A percentile compares a stretch with the other conserved stretches of the same genome.
Evolutionary conservation across 768 basidiomycete genomes (phyloP).

Genomic region (Rhizopogon roseolus): DNA sequence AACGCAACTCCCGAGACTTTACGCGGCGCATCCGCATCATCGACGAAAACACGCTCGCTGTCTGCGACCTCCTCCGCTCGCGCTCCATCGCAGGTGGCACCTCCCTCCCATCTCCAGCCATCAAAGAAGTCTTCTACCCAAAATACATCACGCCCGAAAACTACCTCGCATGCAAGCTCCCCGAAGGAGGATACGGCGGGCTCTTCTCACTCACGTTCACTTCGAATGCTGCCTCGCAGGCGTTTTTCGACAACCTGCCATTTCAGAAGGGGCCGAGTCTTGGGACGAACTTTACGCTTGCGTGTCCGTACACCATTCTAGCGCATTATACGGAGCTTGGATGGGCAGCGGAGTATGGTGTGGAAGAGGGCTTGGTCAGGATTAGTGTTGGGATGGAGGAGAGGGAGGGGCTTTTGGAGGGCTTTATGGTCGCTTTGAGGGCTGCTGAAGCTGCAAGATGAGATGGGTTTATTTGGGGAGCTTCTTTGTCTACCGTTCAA

Average conservation of each 20-base stretch:
- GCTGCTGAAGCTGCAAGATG: slow-evolving; percentile 56
- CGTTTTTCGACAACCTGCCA: slow-evolving; percentile 80
- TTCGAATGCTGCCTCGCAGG: slow-evolving; percentile 55
- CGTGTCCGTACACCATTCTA: slow-evolving; percentile 89
- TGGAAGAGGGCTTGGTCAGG: slow-evolving; percentile 79
- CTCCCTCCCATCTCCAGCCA: slow-evolving; percentile 30
- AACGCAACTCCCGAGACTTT: slow-evolving; percentile 97
- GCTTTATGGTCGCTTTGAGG: slow-evolving; percentile 60
- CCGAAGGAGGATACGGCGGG: slow-evolving; percentile 67
- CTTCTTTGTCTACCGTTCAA: slow-evolving; percentile 2
- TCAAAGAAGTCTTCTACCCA: slow-evolving; percentile 89
- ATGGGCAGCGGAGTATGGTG: slow-evolving; percentile 87
- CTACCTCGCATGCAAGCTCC: slow-evolving; percentile 67
- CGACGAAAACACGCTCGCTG: slow-evolving; percentile 75
- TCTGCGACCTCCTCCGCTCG: slow-evolving; percentile 74
- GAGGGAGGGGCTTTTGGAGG: slow-evolving; percentile 43
- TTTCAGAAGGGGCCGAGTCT: slow-evolving; percentile 89
- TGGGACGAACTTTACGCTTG: slow-evolving; percentile 95
- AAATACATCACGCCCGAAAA: slow-evolving; percentile 69
- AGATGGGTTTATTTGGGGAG: not conserved
- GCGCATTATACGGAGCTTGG: slow-evolving; percentile 88
- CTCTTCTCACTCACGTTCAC: slow-evolving; percentile 87
- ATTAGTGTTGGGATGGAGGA: slow-evolving; percentile 93
- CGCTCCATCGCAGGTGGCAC: slow-evolving; percentile 43
- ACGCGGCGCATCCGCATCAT: slow-evolving; percentile 65